Evolutionary conservation across 495 filamentous ascomycete genomes (phyloP), one percentile per base, ranked within the genome.

Genomic region (Elasticomyces elasticus): DNA sequence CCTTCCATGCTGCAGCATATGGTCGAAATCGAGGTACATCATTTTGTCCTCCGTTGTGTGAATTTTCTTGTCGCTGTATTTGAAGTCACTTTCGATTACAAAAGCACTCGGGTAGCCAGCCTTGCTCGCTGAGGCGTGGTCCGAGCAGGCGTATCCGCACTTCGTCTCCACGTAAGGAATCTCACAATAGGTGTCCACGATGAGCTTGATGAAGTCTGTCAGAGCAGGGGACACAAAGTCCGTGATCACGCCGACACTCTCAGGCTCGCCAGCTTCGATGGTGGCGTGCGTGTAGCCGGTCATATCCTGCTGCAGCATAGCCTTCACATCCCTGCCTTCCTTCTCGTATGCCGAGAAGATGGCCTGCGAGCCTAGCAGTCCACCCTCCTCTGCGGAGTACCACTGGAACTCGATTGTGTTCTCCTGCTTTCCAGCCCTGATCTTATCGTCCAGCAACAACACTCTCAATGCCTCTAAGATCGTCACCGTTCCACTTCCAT

Each of bases 301-400:
- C 92, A 97, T 99, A 67, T 99, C 92, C 68, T 99, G 92, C 74
- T 99, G 94, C 41, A 99, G 76, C 92, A 99, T 97, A 23, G 92
- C 92, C 70, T 90, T 92, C 64, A 99, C 76, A 57, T 94, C 82
- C 19, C 83, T 74, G 24, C 76, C 74, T 22, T 79, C 63, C 64
- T 82, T 81, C 67, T 87, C 86, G 65, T 99, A 99, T n/a, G 74
- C 67, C 12, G 78, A 74, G 70, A 95, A 97, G 67, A 99, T 83
- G 28, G 85, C 87, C 67, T 94, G 89, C 25, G 65, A 68, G 52
- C 71, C 69, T 7, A 95, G 77, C 56, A 97, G 73, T 28, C 91
- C 91, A 17, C 87, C 88, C 67, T 96, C 91, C 65, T 97, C 91
- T 0, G 87, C 91, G 12, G 80, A 83, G 70, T 94, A 97, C 82